Base-by-base conservation (phyloP, 352 stramenopile genomes). In the Elongisporangium prolatum region DNA sequence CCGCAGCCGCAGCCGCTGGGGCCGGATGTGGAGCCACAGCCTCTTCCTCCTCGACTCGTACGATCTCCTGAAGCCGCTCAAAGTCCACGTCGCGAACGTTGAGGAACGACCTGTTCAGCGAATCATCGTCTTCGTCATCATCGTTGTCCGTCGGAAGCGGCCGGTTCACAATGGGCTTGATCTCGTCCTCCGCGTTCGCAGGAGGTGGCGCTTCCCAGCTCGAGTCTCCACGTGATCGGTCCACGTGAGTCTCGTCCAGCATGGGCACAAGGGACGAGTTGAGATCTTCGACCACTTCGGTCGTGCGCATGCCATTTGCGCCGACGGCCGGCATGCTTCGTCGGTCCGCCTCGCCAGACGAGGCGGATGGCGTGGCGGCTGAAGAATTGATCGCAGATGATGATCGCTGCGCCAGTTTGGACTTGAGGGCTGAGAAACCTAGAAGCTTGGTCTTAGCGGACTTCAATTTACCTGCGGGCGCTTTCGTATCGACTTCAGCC, bases 81-180 rank as follows among this genome's bases (percentile, higher is more conserved):
- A 78, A 68, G 60, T 86, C 77, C 38, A 84, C 73, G 57, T 84
- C 69, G 17, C 69, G 64, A 24, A 84, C 74, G 52, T 81, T 84
- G 44, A 71, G 65, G 64, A 86, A 86, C 21, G 77, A 82, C 17
- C 52, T 59, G 54, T 68, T 81, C 21, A 84, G 44, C 48, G 61
- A 56, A 25, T 86, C 76, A 52, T 79, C 68, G 28, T 72, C 67
- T 11, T 86, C 76, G 38, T 84, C 77, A 44, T 86, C 77, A 2
- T 74, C 68, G 40, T 80, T 67, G 9, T 69, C 64, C 21, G 44
- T 44, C 1, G 63, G 60, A 20, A 50, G 48, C 21, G 59, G 59
- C 4, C 59, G 59, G n/a, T 65, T 65, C 53, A 65, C 59, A 28
- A 65, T 65, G 48, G 54, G 40, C 13, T 25, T 47, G 28, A 47